phyloP scores from a whole-genome alignment of 495 filamentous ascomycete species.

The Aspergillus bertholletiae region DNA sequence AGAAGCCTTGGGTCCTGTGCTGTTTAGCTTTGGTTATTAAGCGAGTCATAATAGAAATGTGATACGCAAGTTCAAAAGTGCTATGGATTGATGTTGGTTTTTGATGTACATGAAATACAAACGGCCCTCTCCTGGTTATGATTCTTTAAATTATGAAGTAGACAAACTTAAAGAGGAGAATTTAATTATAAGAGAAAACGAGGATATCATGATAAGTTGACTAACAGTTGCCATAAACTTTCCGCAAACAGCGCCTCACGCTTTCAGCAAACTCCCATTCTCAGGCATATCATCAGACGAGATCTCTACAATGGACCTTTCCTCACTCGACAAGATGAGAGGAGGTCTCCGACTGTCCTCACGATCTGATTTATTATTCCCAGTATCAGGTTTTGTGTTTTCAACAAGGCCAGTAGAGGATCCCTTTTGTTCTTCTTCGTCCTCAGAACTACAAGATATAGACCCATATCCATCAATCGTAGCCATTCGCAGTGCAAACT shows the following conservation, averaged over 20 bases:
- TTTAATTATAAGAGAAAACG: too few species aligned
- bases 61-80: not conserved
- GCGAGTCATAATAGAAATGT: constrained; percentile 6
- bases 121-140: too few species aligned
- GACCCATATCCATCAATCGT: constrained; percentile 37
- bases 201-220: too few species aligned
- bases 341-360: not conserved
- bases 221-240: too few species aligned
- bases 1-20: not conserved
- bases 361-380: not conserved
- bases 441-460: not conserved
- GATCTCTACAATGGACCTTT: not conserved
- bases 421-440: not conserved
- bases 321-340: not conserved
- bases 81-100: not conserved
- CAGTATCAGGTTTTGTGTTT: too few species aligned
- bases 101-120: too few species aligned
- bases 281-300: not conserved
- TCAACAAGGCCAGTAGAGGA: not conserved
- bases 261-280: not conserved
- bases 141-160: too few species aligned
- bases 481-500: constrained; percentile 73
- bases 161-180: too few species aligned
- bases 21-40: constrained; percentile 8
- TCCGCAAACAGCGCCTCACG: not conserved